Base-by-base conservation (phyloP, 2,329 filamentous ascomycete genomes). In the Neofusicoccum parvum region DNA sequence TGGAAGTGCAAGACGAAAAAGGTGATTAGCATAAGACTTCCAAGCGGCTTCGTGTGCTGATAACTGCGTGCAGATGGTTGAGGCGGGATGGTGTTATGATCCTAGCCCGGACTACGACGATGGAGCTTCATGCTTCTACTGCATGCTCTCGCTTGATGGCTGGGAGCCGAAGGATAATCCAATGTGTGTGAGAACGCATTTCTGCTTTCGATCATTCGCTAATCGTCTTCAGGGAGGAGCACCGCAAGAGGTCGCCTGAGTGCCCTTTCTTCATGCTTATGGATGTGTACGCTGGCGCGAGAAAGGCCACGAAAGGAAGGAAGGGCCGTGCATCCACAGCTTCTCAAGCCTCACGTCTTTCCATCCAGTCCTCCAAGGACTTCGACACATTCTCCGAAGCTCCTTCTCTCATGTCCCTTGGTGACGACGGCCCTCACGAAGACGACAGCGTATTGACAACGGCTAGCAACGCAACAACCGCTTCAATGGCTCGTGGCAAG, bases 121-220 rank as follows among this genome's bases (percentile, higher is more conserved):
- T 76, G 92, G 94, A 80, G 92, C 92, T 10, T 95, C 91, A 11
- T 99, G 95, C 75, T 86, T 91, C 34, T 97, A 98, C 79, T 99
- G 95, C 80, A 88, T 91, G 65, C 80, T 98, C 15, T 92, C 90
- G 11, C 85, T 99, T 11, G 94, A 98, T 76, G 93, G 93, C 6
- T 99, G 96, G 95, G 95, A 98, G 74, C 90, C 90, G 1, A 89
- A 90, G 66, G 95, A 99, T 76, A 92, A 96, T 74, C 95, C 95
- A 67, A 86, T 90, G 88, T 93, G 77, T 79, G 90, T 74, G 6
- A 5, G 20, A 5, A 12, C 14, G 14, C 17, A 20, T 1, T 45
- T 3, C 2, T 36, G n/a, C 12, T 10, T 45, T 34, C 9, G 15
- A 10, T n/a, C 17, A 39, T 36, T 36, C 7, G 34, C 58, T 66